These are phyloP conservation scores for Tolypocladium cylindrosporum DNA, from an alignment of 2,329 filamentous ascomycete species.

Conservation along the genomic window DNA sequence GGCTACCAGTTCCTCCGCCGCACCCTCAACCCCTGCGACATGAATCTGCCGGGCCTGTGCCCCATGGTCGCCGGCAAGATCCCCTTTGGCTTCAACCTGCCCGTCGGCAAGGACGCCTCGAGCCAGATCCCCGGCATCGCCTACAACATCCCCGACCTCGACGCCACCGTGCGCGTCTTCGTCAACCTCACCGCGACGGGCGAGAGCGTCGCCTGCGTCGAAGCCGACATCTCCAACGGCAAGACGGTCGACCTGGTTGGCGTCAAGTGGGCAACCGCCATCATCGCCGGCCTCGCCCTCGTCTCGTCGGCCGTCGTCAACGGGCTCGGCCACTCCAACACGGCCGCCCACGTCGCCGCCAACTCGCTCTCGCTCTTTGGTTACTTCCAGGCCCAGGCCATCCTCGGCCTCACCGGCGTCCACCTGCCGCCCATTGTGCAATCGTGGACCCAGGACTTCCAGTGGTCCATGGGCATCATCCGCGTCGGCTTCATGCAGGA, in stretches of 20 bases:
- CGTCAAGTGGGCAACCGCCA: conserved; percentile 81
- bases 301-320: conserved; percentile 82
- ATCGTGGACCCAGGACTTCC: conserved; percentile 94
- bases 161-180: conserved; percentile 72
- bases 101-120: conserved; percentile 46
- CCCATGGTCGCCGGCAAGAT: conserved; percentile 84
- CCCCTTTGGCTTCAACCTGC: conserved; percentile 60
- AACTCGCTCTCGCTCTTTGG: conserved; percentile 90
- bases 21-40: conserved; percentile 66
- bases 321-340: conserved; percentile 84
- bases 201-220: conserved; percentile 69
- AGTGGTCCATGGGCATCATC: conserved; percentile 97
- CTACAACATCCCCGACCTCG: conserved; percentile 83
- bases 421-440: conserved; percentile 77
- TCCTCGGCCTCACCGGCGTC: conserved; percentile 77
- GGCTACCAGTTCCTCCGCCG: conserved; percentile 62
- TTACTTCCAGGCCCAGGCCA: conserved; percentile 91
- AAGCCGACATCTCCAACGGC: conserved; percentile 80
- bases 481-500: conserved; percentile 75
- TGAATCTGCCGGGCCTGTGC: conserved; percentile 65
- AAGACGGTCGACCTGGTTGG: conserved; percentile 84
- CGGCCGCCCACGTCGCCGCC: conserved; percentile 85
- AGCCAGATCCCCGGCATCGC: conserved; percentile 68
- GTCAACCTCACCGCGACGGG: conserved; percentile 60
- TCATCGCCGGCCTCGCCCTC: conserved; percentile 77